phyloP scores from a whole-genome alignment of 805 yeast genomes.

The Metschnikowia drakensbergensis region DNA sequence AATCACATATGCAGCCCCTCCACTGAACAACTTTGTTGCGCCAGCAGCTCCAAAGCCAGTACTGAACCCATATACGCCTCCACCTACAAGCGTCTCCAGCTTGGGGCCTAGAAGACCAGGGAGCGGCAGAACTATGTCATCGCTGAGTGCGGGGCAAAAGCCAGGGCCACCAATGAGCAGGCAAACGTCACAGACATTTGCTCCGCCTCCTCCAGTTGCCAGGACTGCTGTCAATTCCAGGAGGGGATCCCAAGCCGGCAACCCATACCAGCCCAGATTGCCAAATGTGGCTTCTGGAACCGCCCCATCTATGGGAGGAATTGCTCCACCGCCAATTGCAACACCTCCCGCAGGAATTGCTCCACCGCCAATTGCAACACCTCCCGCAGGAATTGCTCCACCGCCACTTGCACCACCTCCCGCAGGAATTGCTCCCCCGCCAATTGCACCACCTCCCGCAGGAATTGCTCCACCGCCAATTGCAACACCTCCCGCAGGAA shows the following conservation, averaged over 20 bases:
- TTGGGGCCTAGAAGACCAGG: background rate
- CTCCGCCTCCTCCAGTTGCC: constrained; percentile 7
- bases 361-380: background rate
- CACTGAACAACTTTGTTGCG: constrained; percentile 16
- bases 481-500: background rate
- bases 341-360: background rate
- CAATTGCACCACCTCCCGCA: background rate
- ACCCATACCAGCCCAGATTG: constrained; percentile 2
- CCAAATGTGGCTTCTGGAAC: background rate
- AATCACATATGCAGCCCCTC: constrained; percentile 35
- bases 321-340: background rate
- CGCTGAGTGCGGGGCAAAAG: background rate
- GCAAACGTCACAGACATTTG: constrained; percentile 6
- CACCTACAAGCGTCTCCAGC: background rate
- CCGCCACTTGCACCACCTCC: background rate
- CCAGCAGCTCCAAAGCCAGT: constrained; percentile 13
- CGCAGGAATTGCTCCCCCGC: background rate
- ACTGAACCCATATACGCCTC: constrained; percentile 15
- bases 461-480: background rate
- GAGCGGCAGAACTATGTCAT: background rate
- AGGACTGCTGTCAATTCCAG: constrained; percentile 4
- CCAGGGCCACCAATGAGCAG: constrained; percentile 5
- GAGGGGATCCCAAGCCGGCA: constrained; percentile 1
- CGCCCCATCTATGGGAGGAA: background rate
- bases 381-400: background rate